phyloP scores from a whole-genome alignment of 306 rosid genomes.

The Quercus ilex region DNA sequence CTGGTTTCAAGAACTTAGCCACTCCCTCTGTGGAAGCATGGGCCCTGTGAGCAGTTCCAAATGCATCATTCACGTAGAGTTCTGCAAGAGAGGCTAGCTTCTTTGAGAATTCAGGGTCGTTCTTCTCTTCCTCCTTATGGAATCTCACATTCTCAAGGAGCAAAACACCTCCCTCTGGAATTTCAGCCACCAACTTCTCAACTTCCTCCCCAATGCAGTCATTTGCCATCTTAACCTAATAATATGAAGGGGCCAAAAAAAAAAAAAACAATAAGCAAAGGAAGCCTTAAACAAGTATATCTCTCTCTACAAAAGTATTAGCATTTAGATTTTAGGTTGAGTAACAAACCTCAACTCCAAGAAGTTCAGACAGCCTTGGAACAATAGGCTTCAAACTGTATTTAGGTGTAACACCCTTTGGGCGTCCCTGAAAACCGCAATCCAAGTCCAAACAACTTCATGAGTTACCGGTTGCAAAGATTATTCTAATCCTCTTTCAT shows the following conservation, averaged over 20 bases:
- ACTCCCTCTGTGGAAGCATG: constrained; percentile 98
- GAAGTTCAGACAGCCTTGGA: constrained; percentile 81
- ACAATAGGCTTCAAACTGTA: constrained; percentile 94
- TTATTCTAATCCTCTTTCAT: neutral
- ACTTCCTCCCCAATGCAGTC: constrained; percentile 85
- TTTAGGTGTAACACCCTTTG: constrained; percentile 93
- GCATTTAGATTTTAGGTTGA: neutral
- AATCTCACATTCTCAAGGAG: constrained; percentile 96
- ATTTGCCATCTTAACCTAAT: constrained; percentile 68
- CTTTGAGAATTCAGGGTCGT: constrained; percentile 86
- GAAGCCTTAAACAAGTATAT: neutral
- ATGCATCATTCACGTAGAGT: constrained; percentile 90
- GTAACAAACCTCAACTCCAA: constrained; percentile 55
- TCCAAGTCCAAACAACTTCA: neutral
- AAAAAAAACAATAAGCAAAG: neutral
- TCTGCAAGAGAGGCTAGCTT: constrained; percentile 94
- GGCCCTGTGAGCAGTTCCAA: constrained; percentile 95
- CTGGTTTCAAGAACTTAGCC: constrained; percentile 73
- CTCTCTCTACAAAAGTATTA: neutral
- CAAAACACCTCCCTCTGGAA: constrained; percentile 85
- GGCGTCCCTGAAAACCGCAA: constrained; percentile 77
- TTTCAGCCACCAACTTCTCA: constrained; percentile 64
- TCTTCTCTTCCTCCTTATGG: constrained; percentile 96
- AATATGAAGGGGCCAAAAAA: neutral
- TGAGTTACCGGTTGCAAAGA: neutral